phyloP scores from a whole-genome alignment of 352 stramenopile genomes.

The Pythium pectinolyticum region DNA sequence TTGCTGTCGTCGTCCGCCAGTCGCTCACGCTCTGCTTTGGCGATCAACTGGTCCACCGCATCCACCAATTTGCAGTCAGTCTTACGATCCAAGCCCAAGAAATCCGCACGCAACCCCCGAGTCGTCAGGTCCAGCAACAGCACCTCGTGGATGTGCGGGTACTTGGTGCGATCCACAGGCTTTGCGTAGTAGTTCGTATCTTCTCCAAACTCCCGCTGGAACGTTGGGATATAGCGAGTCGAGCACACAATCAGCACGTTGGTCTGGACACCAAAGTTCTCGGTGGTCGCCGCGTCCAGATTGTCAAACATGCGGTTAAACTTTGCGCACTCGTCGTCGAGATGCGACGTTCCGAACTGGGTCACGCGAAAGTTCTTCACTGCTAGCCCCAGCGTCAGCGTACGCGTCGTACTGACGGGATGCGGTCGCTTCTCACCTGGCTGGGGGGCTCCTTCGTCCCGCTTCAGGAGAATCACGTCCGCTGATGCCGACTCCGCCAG shows the following conservation, averaged over 20 bases:
- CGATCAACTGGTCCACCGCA: no score
- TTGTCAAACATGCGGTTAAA: background rate
- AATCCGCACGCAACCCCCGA: background rate
- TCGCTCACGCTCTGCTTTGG: no score
- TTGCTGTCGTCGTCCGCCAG: no score
- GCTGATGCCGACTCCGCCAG: background rate
- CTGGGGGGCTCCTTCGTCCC: background rate
- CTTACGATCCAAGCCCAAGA: background rate
- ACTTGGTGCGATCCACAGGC: background rate
- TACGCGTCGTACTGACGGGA: background rate
- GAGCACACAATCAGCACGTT: conserved; percentile 2
- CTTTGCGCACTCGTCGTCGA: background rate
- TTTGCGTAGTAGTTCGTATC: background rate
- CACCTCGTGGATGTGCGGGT: background rate
- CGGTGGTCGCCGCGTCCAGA: background rate
- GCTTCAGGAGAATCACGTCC: background rate
- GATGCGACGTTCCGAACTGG: background rate
- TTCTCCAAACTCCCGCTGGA: no score
- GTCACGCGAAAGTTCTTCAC: background rate
- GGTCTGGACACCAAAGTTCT: background rate
- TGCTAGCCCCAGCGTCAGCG: background rate
- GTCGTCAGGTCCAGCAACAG: conserved; percentile 1
- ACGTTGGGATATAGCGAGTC: background rate
- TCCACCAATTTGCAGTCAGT: no score
- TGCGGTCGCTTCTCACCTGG: background rate